These are phyloP conservation scores for Spizellomyces sp. DNA, from an alignment of 192 early-diverging fungal species.

Conservation along the genomic window DNA sequence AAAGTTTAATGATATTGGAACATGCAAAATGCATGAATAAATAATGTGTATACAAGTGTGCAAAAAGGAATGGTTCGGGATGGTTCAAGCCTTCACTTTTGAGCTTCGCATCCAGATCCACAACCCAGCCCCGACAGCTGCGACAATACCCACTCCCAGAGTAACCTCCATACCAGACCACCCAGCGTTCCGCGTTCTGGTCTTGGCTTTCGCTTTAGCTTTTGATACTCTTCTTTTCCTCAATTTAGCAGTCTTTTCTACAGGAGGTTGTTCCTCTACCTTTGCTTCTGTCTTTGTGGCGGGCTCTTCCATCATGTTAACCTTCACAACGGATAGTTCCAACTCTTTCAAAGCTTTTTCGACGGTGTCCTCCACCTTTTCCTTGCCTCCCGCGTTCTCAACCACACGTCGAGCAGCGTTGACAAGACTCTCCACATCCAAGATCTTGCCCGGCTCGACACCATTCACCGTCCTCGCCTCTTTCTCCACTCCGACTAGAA, in stretches of 20 bases:
- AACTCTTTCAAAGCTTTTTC: conserved; percentile 4
- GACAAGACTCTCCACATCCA: conserved; percentile 31
- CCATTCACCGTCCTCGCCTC: conserved; percentile 20
- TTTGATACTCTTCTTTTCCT: neutral
- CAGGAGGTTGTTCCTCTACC: neutral
- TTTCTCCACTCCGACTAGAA: conserved; percentile 29
- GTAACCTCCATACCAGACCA: neutral
- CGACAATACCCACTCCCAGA: neutral
- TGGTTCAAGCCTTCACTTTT: no score
- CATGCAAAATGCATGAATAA: no score
- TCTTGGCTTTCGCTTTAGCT: neutral
- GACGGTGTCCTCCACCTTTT: conserved; percentile 2
- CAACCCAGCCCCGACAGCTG: conserved; percentile 4
- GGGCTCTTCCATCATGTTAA: conserved; percentile 1
- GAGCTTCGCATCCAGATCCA: conserved; percentile 9
- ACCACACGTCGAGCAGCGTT: conserved; percentile 4
- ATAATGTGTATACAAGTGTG: no score
- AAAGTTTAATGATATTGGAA: no score
- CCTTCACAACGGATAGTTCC: conserved; percentile 8
- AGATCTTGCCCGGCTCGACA: conserved; percentile 23
- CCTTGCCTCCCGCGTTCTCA: neutral
- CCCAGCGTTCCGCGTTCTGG: neutral
- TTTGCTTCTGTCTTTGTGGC: neutral
- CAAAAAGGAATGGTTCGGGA: no score
- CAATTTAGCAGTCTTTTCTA: neutral